Evolutionary conservation across 352 stramenopile species (phyloP).

Genomic region (Pythium insidiosum): DNA sequence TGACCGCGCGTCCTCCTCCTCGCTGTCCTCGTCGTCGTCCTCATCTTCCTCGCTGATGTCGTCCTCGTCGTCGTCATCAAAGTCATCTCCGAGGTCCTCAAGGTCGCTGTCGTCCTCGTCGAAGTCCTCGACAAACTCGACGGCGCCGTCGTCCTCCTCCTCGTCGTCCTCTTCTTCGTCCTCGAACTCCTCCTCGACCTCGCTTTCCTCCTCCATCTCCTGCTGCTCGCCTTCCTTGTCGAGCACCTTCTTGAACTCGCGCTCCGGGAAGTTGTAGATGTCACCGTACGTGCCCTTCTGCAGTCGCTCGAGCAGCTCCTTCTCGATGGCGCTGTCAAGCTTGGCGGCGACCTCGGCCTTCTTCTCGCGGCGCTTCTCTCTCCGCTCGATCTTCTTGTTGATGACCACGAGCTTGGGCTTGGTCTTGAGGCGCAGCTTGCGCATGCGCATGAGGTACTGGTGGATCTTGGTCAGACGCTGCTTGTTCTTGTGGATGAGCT

Average conservation of each 20-base stretch:
- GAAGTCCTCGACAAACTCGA: conserved; percentile 85
- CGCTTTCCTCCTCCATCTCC: conserved; percentile 90
- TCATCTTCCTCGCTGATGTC: conserved; percentile 24
- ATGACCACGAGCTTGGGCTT: conserved; percentile 92
- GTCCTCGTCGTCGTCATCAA: conserved; percentile 51
- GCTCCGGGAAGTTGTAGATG: conserved; percentile 99
- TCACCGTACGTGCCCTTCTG: conserved; percentile 98
- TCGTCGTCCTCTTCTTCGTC: conserved; percentile 52
- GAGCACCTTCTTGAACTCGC: conserved; percentile 84
- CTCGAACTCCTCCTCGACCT: conserved; percentile 52
- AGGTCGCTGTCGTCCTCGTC: conserved; percentile 92
- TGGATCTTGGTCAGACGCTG: conserved; percentile 99
- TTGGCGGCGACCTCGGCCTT: conserved; percentile 96
- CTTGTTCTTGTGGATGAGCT: conserved; percentile 97
- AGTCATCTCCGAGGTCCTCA: conserved; percentile 72
- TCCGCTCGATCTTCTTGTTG: conserved; percentile 94
- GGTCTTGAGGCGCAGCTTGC: conserved; percentile 95
- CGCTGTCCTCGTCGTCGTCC: conserved; percentile 26
- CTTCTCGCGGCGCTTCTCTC: conserved; percentile 93
- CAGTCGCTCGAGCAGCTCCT: conserved; percentile 96
- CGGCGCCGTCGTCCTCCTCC: conserved; percentile 54
- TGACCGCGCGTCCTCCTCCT: conserved; percentile 31
- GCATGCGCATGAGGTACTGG: conserved; percentile 98
- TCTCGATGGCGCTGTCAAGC: conserved; percentile 94
- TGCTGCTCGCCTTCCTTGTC: conserved; percentile 79